Base-by-base conservation (phyloP, 495 filamentous ascomycete genomes). In the Haplographium delicatum region DNA sequence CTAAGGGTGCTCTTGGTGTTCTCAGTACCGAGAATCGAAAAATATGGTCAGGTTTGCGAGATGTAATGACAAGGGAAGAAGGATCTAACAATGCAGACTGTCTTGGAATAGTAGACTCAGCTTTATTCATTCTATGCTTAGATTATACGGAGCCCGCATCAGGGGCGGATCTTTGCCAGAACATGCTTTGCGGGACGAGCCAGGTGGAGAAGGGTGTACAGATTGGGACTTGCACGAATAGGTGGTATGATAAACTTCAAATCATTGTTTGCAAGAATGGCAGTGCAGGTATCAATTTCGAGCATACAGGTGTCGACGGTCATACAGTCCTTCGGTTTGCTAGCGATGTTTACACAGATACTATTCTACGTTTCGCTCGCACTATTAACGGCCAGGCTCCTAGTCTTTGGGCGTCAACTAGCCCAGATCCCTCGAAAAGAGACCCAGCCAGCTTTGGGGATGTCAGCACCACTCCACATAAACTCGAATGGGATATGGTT, bases 261-360 rank as follows among this genome's bases (percentile, higher is more conserved):
- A 97, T 98, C 53, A 98, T 98, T 47, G 93, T 98, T 31, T 97
- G 94, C 76, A 94, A 95, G 72, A 98, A 96, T 68, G 93, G 93
- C 8, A 93, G 86, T 53, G 93, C 93, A 0, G 93, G 93, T 23
- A 97, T 98, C 80, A 98, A 98, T 67, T 96, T 97, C 56, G 93
- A 98, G 64, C 93, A 98, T 64, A 98, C 93, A 0, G 94, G 94
- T 56, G 93, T 98, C 5, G 93, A 98, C 63, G 93, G 93, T 11
- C 93, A 98, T 62, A 98, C 93, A 1, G 94, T 98, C 4, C 75
- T 98, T 39, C 86, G 93, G 13, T 95, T 98, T 62, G 93, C 94
- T 27, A 93, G 86, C 54, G 93, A 98, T 63, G 72, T 98, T 37
- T 98, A 97, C 68, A 97, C 93, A 0, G 94, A 98, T 68, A 98